These are phyloP conservation scores for Phragmites australis DNA, from an alignment of 176 grass and related monocot genomes.

Conservation along the genomic window DNA sequence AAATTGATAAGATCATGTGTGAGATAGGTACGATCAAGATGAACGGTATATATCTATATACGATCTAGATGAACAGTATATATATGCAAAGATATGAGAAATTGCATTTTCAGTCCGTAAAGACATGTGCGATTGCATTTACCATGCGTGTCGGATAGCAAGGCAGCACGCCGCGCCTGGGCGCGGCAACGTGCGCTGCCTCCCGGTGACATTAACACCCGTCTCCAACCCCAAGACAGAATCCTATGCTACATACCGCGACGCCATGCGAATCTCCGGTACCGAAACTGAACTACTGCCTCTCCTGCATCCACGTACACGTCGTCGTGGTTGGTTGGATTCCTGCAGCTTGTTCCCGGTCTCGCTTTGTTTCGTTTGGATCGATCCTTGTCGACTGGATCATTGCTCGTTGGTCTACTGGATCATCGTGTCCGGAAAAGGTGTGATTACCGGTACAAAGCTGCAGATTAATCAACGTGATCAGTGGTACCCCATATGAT, in stretches of 20 bases:
- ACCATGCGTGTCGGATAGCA: no score
- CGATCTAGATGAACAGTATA: no score
- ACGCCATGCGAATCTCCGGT: not conserved
- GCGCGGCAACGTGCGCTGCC: constrained; percentile 49
- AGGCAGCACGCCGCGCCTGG: constrained; percentile 2
- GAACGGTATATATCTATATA: no score
- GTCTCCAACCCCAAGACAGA: not conserved
- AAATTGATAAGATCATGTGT: no score
- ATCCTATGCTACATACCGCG: constrained; percentile 26
- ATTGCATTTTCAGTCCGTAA: no score
- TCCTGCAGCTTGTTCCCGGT: not conserved
- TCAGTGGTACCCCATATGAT: not conserved
- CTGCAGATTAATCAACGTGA: not conserved
- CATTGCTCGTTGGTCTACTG: not conserved
- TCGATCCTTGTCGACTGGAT: not conserved
- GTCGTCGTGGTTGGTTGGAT: not conserved
- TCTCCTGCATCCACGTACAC: not conserved
- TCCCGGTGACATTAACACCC: not conserved
- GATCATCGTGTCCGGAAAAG: constrained; percentile 10
- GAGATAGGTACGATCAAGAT: no score
- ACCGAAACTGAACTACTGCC: not conserved
- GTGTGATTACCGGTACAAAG: not conserved
- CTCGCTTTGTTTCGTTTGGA: not conserved
- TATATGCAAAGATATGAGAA: no score
- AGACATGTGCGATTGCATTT: no score